phyloP scores from a whole-genome alignment of 352 stramenopile species.

The Globisporangium spiculum region DNA sequence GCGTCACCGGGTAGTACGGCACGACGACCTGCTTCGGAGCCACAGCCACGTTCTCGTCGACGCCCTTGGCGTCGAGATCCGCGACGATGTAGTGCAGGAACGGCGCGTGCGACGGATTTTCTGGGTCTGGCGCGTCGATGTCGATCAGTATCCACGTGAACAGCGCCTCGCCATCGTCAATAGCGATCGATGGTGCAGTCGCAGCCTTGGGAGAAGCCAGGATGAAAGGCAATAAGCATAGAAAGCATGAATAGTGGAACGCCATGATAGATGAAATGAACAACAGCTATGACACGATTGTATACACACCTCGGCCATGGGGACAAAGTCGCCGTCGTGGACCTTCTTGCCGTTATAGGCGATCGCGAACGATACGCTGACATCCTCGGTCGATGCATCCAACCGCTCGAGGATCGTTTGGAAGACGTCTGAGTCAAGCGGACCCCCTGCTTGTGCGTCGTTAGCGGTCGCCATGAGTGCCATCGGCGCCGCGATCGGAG shows the following conservation, averaged over 20 bases:
- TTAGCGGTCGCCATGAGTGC: not conserved
- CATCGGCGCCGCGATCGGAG: not conserved
- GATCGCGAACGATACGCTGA: conserved; percentile 22
- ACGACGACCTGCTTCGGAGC: conserved; percentile 28
- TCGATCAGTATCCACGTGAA: conserved; percentile 73
- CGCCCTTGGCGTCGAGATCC: conserved; percentile 15
- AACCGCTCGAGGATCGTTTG: conserved; percentile 17
- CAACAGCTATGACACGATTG: not conserved
- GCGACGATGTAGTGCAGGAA: conserved; percentile 72
- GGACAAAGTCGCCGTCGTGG: conserved; percentile 28
- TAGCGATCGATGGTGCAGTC: conserved; percentile 26
- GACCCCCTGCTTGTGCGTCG: not conserved
- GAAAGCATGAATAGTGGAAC: not conserved
- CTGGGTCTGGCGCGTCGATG: conserved; percentile 61
- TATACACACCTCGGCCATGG: conserved; percentile 30
- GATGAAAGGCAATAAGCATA: not conserved
- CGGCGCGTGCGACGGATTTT: conserved; percentile 48
- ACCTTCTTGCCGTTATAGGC: conserved; percentile 22
- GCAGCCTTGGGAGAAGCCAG: conserved; percentile 4
- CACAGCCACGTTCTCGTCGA: not conserved
- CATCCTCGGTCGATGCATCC: not conserved
- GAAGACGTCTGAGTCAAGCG: conserved; percentile 12
- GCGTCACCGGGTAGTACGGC: conserved; percentile 59
- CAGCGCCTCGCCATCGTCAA: conserved; percentile 22
- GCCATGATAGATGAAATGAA: not conserved